Percentiles rank a stretch among this genome's conserved stretches.
Conservation (phyloP, 164 flowering plant species). For the Berberis thunbergii region DNA sequence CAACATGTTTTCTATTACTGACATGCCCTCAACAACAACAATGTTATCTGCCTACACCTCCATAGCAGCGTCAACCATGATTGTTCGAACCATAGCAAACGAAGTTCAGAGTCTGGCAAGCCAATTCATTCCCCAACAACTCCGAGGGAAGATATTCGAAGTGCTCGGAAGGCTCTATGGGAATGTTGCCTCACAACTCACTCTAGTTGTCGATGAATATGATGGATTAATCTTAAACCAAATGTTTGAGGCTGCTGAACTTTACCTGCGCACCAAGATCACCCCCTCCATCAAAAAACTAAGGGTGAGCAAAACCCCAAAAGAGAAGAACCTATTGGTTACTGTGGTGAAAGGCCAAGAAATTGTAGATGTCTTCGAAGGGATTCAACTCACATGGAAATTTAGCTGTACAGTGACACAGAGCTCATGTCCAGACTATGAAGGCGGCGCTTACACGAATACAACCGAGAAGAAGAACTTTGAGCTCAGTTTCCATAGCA, state of each 20-base stretch:
- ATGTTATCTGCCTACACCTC: conserved; percentile 34
- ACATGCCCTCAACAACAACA: conserved; percentile 21
- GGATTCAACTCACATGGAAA: conserved; percentile 1
- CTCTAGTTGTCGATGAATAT: conserved; percentile 26
- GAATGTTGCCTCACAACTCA: neutral
- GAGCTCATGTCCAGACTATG: neutral
- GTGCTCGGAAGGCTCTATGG: conserved; percentile 12
- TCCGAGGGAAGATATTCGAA: conserved; percentile 14
- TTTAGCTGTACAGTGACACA: neutral
- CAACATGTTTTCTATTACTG: conserved; percentile 2
- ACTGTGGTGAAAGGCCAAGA: conserved; percentile 15
- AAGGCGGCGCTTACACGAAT: no score
- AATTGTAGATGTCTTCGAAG: neutral
- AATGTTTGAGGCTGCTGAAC: conserved; percentile 28
- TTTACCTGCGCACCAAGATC: conserved; percentile 22
- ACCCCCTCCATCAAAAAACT: conserved; percentile 14
- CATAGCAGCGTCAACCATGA: conserved; percentile 31
- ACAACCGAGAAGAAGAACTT: conserved; percentile 8
- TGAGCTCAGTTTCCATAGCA: conserved; percentile 33
- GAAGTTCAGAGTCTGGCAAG: conserved; percentile 28
- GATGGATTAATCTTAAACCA: conserved; percentile 27
- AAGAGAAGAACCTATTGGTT: conserved; percentile 16
- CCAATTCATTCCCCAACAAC: conserved; percentile 8
- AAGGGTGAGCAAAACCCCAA: conserved; percentile 19
- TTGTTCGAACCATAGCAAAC: conserved; percentile 27